Evolutionary conservation across 208 protist species (phyloP).

Genomic region (Acanthamoeba healyi): DNA sequence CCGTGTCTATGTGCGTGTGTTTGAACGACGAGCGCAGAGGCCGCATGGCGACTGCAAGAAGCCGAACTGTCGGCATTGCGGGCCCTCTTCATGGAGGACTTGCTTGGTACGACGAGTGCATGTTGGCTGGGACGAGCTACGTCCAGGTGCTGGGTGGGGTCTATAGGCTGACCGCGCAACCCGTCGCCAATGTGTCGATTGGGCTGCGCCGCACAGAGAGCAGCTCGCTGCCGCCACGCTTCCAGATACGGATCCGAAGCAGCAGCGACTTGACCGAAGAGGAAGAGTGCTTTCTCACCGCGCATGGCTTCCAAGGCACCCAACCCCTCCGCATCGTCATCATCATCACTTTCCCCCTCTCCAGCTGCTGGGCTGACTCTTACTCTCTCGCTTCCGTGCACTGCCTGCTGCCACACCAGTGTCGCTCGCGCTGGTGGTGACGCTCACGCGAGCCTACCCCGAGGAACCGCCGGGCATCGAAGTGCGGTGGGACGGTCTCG

Average conservation of each 20-base stretch:
- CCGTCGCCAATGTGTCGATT: too few species aligned
- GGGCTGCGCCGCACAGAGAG: neutral
- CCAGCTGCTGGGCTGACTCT: too few species aligned
- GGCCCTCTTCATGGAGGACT: conserved; percentile 20
- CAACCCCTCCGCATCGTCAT: too few species aligned
- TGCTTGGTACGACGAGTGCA: neutral
- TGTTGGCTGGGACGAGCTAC: too few species aligned
- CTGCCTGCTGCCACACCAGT: neutral
- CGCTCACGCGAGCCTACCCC: neutral
- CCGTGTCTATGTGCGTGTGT: too few species aligned
- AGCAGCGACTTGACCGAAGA: neutral
- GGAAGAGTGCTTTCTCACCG: conserved; percentile 11
- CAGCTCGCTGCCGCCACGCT: conserved; percentile 5
- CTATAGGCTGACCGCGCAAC: too few species aligned
- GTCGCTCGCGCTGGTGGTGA: neutral
- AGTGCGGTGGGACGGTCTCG: conserved; percentile 7
- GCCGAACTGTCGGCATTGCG: neutral
- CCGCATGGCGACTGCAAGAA: neutral
- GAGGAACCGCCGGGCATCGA: neutral
- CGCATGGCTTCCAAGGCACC: neutral
- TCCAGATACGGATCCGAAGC: neutral
- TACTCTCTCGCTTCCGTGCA: neutral
- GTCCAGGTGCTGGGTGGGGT: too few species aligned
- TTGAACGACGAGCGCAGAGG: conserved; percentile 4
- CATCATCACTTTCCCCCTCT: too few species aligned